Conservation (phyloP, 2,329 filamentous ascomycete species). For the Xylaria multiplex region DNA sequence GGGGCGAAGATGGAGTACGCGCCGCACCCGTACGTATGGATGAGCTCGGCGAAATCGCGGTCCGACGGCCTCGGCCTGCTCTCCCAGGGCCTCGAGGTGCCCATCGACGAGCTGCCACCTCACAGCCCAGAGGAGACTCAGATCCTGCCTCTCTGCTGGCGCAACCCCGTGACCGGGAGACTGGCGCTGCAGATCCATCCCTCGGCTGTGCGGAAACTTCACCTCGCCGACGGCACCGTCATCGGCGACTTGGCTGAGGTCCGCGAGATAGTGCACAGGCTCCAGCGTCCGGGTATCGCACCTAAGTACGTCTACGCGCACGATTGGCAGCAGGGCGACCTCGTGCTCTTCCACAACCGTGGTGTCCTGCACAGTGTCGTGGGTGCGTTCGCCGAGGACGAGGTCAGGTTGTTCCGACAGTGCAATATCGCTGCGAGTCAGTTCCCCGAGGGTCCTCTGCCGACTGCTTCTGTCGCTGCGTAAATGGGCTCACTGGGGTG, state of each 20-base stretch:
- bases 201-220: slow-evolving; percentile 74
- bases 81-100: slow-evolving; percentile 72
- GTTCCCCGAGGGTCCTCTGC: slow-evolving; percentile 61
- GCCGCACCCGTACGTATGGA: slow-evolving; percentile 85
- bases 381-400: slow-evolving; percentile 76
- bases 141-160: slow-evolving; percentile 80
- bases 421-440: slow-evolving; percentile 79
- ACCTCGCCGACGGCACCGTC: slow-evolving; percentile 71
- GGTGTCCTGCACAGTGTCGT: slow-evolving; percentile 80
- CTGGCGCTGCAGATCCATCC: slow-evolving; percentile 80
- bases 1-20: slow-evolving; percentile 78
- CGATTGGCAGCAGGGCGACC: slow-evolving; percentile 80
- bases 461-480: slow-evolving; percentile 13
- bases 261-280: slow-evolving; percentile 71
- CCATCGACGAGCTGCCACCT: slow-evolving; percentile 67
- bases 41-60: slow-evolving; percentile 73
- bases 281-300: slow-evolving; percentile 78
- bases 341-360: slow-evolving; percentile 82
- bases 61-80: slow-evolving; percentile 77
- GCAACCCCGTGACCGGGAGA: slow-evolving; percentile 75
- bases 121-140: slow-evolving; percentile 75
- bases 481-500: neutral
- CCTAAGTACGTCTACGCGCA: slow-evolving; percentile 76
- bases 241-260: slow-evolving; percentile 75
- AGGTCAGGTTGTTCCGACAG: slow-evolving; percentile 79